Conservation (phyloP, 768 basidiomycete genomes). For the Tricholoma bakamatsutake region DNA sequence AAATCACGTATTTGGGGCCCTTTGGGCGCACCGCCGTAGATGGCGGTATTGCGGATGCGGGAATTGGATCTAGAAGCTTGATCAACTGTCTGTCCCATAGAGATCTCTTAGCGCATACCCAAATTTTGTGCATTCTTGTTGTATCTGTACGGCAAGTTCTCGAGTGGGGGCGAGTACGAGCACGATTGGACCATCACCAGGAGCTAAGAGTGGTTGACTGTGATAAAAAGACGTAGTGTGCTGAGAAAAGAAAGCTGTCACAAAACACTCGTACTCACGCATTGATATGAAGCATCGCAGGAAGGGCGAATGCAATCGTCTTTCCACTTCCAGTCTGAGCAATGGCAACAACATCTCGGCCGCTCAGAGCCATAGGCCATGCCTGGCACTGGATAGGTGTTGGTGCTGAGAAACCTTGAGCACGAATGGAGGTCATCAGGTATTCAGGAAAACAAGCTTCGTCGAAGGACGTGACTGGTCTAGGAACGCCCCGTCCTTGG, state of each 20-base stretch:
- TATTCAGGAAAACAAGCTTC: constrained; percentile 97
- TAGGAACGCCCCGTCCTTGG: constrained; percentile 82
- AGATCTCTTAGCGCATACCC: constrained; percentile 46
- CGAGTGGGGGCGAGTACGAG: constrained; percentile 96
- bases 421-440: constrained; percentile 86
- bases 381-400: constrained; percentile 98
- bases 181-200: constrained; percentile 97
- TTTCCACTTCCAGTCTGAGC: constrained; percentile 99
- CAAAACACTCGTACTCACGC: constrained; percentile 53
- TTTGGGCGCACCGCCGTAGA: constrained; percentile 98
- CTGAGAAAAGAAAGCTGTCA: background rate
- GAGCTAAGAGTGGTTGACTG: constrained; percentile 86
- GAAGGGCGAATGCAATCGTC: constrained; percentile 96
- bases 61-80: constrained; percentile 62
- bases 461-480: constrained; percentile 88
- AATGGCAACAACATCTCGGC: constrained; percentile 92
- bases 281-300: constrained; percentile 99
- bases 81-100: background rate
- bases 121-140: constrained; percentile 98
- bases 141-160: constrained; percentile 98
- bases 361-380: constrained; percentile 98
- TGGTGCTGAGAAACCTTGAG: constrained; percentile 87
- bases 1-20: constrained; percentile 98
- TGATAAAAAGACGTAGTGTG: constrained; percentile 10
- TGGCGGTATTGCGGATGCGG: constrained; percentile 95